A percentile compares a stretch with the other conserved stretches of the same genome.
Evolutionary conservation across 345 rosid genomes (phyloP).

Genomic region (Kandelia obovata): DNA sequence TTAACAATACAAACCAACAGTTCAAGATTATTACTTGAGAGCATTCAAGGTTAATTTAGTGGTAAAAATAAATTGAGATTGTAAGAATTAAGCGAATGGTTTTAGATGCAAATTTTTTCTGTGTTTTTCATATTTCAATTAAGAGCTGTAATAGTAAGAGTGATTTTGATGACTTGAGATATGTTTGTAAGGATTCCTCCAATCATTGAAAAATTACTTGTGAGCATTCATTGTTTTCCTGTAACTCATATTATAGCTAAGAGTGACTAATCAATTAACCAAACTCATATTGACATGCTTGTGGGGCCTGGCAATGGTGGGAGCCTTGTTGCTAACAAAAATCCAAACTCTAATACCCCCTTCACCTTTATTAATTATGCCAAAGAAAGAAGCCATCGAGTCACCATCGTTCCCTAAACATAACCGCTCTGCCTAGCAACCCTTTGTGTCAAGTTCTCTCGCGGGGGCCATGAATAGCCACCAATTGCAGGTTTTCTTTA

Average conservation of each 20-base stretch:
- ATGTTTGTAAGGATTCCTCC: too few relatives aligned
- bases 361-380: constrained; percentile 6
- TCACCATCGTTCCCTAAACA: constrained; percentile 13
- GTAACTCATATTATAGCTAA: constrained; percentile 25
- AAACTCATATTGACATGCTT: constrained; percentile 23
- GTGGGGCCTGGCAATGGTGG: constrained; percentile 20
- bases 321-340: constrained; percentile 26
- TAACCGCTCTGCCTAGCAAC: neutral
- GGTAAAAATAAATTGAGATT: too few relatives aligned
- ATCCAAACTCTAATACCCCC: constrained; percentile 20
- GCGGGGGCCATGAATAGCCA: neutral
- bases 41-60: neutral
- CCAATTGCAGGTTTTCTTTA: neutral
- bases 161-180: too few relatives aligned
- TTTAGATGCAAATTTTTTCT: too few relatives aligned
- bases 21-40: neutral
- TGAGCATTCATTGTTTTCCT: neutral
- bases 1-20: too few relatives aligned
- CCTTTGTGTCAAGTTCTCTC: neutral
- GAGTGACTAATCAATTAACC: constrained; percentile 6
- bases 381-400: constrained; percentile 12
- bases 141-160: too few relatives aligned
- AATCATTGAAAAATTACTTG: too few relatives aligned
- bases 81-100: too few relatives aligned
- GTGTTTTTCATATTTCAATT: too few relatives aligned